A percentile compares a stretch with the other conserved stretches of the same genome.
These are phyloP conservation scores for Limnomonas spitsbergensis DNA, from an alignment of 139 green algal species.

Conservation along the genomic window DNA sequence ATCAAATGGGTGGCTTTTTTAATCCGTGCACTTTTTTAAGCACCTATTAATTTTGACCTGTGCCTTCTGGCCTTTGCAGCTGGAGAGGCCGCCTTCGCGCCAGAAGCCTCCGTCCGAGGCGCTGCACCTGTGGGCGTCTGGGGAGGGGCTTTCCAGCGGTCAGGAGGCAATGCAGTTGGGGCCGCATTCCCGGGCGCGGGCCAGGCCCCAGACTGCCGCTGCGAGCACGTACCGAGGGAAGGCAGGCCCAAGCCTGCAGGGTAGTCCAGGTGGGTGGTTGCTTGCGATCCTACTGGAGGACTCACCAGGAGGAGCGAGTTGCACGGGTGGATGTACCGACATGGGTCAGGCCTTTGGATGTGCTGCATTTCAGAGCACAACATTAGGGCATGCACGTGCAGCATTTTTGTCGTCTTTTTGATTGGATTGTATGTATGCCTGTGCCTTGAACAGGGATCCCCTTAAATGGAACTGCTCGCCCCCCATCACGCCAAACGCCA, in stretches of 20 bases:
- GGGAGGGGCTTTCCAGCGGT: constrained; percentile 2
- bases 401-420: background rate
- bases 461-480: background rate
- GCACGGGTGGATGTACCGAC: background rate
- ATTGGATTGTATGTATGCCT: background rate
- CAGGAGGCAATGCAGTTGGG: background rate
- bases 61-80: too few species aligned
- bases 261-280: background rate
- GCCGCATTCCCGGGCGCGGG: background rate
- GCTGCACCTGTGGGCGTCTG: constrained; percentile 50
- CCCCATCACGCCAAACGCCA: background rate
- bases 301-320: background rate
- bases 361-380: too few species aligned
- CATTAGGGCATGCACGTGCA: too few species aligned
- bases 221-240: background rate
- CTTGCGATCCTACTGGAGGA: background rate
- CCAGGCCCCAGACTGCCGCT: background rate
- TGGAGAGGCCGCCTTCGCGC: constrained; percentile 49
- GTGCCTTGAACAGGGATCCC: background rate
- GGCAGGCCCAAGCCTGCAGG: background rate
- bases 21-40: too few species aligned
- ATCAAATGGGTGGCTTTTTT: too few species aligned
- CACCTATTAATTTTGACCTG: too few species aligned
- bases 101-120: constrained; percentile 53
- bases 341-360: too few species aligned